Evolutionary conservation across 306 rosid species (phyloP).

Genomic region (Prunus padus): DNA sequence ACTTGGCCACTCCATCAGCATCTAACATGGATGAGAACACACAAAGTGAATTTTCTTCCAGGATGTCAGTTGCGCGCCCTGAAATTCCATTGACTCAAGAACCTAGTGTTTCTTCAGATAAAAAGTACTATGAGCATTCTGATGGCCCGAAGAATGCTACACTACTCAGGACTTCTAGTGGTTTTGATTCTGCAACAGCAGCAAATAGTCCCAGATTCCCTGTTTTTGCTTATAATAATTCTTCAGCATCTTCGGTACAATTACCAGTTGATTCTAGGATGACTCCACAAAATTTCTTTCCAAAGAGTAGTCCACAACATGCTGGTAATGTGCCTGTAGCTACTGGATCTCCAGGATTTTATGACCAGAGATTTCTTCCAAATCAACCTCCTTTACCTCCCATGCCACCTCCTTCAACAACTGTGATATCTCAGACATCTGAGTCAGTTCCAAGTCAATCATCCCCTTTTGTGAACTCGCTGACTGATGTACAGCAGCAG

Average conservation of each 20-base stretch:
- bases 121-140: conserved; percentile 70
- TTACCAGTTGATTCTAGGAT: conserved; percentile 57
- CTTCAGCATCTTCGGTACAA: conserved; percentile 55
- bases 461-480: conserved; percentile 55
- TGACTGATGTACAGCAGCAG: conserved; percentile 57
- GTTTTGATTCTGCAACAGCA: conserved; percentile 57
- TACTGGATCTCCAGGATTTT: conserved; percentile 71
- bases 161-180: conserved; percentile 47
- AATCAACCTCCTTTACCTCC: conserved; percentile 98
- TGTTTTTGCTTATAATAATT: conserved; percentile 47
- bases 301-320: conserved; percentile 68
- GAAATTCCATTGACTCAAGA: conserved; percentile 76
- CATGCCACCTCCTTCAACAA: conserved; percentile 81
- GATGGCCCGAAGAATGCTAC: conserved; percentile 64
- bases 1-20: conserved; percentile 59
- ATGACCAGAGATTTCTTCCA: conserved; percentile 72
- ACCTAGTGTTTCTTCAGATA: conserved; percentile 81
- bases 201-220: conserved; percentile 55
- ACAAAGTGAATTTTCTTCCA: conserved; percentile 84
- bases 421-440: conserved; percentile 55
- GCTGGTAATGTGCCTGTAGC: conserved; percentile 49
- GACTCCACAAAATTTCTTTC: conserved; percentile 53
- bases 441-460: conserved; percentile 65
- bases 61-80: conserved; percentile 81
- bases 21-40: conserved; percentile 77